Conservation (phyloP, 2,329 filamentous ascomycete species). For the Eutypella sp. region DNA sequence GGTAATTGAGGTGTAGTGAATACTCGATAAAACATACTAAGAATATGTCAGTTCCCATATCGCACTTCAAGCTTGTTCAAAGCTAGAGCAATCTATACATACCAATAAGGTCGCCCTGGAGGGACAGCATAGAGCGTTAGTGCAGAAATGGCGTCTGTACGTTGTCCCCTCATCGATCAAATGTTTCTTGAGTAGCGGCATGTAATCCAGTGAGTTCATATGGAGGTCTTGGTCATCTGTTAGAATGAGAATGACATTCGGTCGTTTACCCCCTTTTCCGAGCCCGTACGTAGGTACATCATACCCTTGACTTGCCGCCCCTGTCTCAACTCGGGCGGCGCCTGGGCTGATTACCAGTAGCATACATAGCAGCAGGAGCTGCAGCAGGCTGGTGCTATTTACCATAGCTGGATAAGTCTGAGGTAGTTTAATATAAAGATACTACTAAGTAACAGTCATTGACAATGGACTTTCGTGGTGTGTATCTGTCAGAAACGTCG, state of each 20-base stretch:
- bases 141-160: constrained; percentile 61
- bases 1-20: too few relatives aligned
- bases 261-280: constrained; percentile 13
- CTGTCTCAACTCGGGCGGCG: not conserved
- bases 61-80: not conserved
- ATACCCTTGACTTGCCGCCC: not conserved
- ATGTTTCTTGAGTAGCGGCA: constrained; percentile 52
- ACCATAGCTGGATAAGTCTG: not conserved
- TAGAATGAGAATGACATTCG: constrained; percentile 63
- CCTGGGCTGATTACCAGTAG: not conserved
- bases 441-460: too few relatives aligned
- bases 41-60: not conserved
- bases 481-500: too few relatives aligned
- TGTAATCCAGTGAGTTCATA: constrained; percentile 56
- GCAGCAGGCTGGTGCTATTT: not conserved
- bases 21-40: not conserved
- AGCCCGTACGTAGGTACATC: not conserved
- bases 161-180: constrained; percentile 53
- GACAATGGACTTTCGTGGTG: too few relatives aligned
- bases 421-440: too few relatives aligned
- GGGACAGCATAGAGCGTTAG: constrained; percentile 62
- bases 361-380: not conserved
- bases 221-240: constrained; percentile 64
- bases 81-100: not conserved
- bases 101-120: constrained; percentile 57